phyloP scores from a whole-genome alignment of 768 basidiomycete species.

The Hortiboletus flavorubellus region DNA sequence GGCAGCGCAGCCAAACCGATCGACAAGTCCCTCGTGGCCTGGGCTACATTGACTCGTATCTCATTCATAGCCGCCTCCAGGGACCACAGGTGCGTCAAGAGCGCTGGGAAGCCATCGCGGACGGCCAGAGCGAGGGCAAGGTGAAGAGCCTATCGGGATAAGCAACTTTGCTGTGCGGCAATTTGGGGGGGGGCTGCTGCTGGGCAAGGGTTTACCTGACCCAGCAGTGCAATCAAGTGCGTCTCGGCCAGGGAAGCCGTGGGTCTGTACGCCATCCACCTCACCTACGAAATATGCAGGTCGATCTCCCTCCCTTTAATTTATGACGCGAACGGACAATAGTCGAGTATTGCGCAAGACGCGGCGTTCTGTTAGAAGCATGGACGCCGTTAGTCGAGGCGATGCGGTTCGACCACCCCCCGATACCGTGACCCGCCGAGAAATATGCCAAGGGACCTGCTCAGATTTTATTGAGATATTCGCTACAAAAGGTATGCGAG shows the following conservation, averaged over 20 bases:
- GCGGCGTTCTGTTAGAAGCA: slow-evolving; percentile 63
- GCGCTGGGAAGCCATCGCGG: slow-evolving; percentile 1
- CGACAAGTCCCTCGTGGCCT: slow-evolving; percentile 43
- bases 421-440: slow-evolving; percentile 42
- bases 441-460: slow-evolving; percentile 58
- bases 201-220: slow-evolving; percentile 42
- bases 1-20: slow-evolving; percentile 52
- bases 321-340: slow-evolving; percentile 58
- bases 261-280: slow-evolving; percentile 1
- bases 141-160: slow-evolving; percentile 1
- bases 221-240: slow-evolving; percentile 61
- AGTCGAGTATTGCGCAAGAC: slow-evolving; percentile 51
- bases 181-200: slow-evolving; percentile 44
- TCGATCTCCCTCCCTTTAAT: slow-evolving; percentile 55
- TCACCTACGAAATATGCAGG: slow-evolving; percentile 28
- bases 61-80: slow-evolving; percentile 4
- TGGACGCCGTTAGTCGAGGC: slow-evolving; percentile 35
- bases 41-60: slow-evolving; percentile 1
- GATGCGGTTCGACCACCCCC: slow-evolving; percentile 58
- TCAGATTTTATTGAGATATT: slow-evolving; percentile 52
- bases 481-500: slow-evolving; percentile 63
- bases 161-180: slow-evolving; percentile 32
- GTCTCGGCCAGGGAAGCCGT: slow-evolving; percentile 4
- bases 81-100: slow-evolving; percentile 6
- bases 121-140: not conserved